These are phyloP conservation scores for Ploettnerulaceae sp. DNA, from an alignment of 2,329 filamentous ascomycete genomes.

Conservation along the genomic window DNA sequence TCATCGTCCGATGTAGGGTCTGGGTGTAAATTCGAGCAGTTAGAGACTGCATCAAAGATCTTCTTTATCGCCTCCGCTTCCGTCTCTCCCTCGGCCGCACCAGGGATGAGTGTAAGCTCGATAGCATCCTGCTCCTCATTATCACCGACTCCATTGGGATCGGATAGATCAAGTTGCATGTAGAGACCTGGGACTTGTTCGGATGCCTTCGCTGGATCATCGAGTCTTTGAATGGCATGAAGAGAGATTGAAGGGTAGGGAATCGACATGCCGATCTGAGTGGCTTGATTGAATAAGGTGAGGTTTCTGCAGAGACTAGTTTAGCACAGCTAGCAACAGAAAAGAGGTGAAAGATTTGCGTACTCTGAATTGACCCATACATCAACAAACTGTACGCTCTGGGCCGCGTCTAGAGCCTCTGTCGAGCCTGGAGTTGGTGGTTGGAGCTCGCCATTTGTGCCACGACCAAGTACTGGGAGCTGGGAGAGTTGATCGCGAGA, in stretches of 20 bases:
- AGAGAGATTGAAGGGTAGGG: slow-evolving; percentile 71
- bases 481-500: slow-evolving; percentile 48
- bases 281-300: slow-evolving; percentile 57
- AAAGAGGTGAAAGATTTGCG: slow-evolving; percentile 16
- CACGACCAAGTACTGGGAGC: slow-evolving; percentile 42
- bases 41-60: slow-evolving; percentile 62
- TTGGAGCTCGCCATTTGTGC: not conserved
- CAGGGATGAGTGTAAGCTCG: slow-evolving; percentile 62
- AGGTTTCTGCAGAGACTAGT: slow-evolving; percentile 42
- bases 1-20: slow-evolving; percentile 55
- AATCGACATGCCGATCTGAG: slow-evolving; percentile 59
- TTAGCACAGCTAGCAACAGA: not conserved
- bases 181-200: slow-evolving; percentile 46
- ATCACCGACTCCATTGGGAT: slow-evolving; percentile 39
- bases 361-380: slow-evolving; percentile 57
- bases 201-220: slow-evolving; percentile 37
- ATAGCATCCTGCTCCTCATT: slow-evolving; percentile 62
- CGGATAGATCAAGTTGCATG: slow-evolving; percentile 63
- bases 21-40: slow-evolving; percentile 71
- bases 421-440: not conserved
- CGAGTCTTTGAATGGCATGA: slow-evolving; percentile 63
- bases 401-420: slow-evolving; percentile 21
- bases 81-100: slow-evolving; percentile 22
- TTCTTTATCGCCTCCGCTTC: slow-evolving; percentile 30
- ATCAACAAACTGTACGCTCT: slow-evolving; percentile 40